Evolutionary conservation across 495 filamentous ascomycete genomes (phyloP), one percentile per base, ranked within the genome.

Genomic region (Aspergillus funiculosus): DNA sequence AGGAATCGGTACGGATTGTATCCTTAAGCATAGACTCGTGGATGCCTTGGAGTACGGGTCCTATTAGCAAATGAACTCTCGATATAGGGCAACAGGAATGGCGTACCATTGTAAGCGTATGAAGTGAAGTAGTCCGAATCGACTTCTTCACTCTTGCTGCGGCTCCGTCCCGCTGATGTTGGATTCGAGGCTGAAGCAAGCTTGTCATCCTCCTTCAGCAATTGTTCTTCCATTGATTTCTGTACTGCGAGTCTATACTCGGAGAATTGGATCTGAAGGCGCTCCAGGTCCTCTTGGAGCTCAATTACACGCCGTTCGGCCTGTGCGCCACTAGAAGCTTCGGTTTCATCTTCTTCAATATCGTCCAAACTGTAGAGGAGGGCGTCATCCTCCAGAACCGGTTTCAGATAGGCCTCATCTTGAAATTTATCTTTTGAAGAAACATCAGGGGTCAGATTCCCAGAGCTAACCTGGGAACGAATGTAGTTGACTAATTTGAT

Each of bases 21-120:
- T 86, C 82, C 52, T 94, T 89, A 51, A 95, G 76, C 89, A 95
- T 95, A 9, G 80, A 86, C 56, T 94, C 85, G 66, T 95, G 89
- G 53, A 95, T 95, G 26, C 83, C 86, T 87, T 29, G 25, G 11
- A 8, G 21, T 5, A 41, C 14, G 30, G 13, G 35, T 15, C 13
- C 2, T 28, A 31, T 58, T 51, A 61, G 61, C 40, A 30, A 30
- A 17, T 3, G 43, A 43, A 37, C 8, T 34, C 21, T 48, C 9
- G 31, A 44, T 3, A 40, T 10, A 34, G 25, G 41, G 25, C 7
- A 18, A 21, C 3, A 10, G 36, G n/a, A 18, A 26, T 45, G 36
- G 28, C 68, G n/a, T 61, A 83, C 83, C 78, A 62, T 87, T 87
- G 62, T 81, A 78, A 14, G 84, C 76, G 52, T 95, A 95, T 1